A percentile compares a stretch with the other conserved stretches of the same genome.
These are phyloP conservation scores for Trichoderma parareesei DNA, from an alignment of 495 filamentous ascomycete genomes.

Conservation along the genomic window DNA sequence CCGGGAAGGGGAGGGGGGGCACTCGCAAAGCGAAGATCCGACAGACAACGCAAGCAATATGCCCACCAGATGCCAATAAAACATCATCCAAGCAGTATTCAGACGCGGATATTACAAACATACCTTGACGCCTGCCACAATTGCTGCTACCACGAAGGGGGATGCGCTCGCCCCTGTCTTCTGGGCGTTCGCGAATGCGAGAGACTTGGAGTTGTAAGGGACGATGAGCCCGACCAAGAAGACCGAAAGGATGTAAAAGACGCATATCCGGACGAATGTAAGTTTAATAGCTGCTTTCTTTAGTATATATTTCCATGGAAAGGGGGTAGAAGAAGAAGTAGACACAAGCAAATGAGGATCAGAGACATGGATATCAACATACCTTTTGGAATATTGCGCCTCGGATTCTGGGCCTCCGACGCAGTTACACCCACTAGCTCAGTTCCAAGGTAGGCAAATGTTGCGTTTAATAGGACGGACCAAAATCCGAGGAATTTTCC, in stretches of 20 bases:
- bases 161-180: slow-evolving; percentile 50
- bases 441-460: slow-evolving; percentile 78
- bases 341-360: not conserved
- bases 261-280: slow-evolving; percentile 64
- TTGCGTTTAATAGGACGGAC: slow-evolving; percentile 68
- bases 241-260: slow-evolving; percentile 65
- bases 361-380: not conserved
- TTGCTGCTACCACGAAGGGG: slow-evolving; percentile 57
- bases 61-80: too few relatives aligned
- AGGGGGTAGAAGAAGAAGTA: not conserved
- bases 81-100: too few relatives aligned
- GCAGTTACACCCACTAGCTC: slow-evolving; percentile 78
- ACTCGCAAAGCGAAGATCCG: too few relatives aligned
- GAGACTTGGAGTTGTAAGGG: slow-evolving; percentile 46
- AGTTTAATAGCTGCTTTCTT: slow-evolving; percentile 49
- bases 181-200: slow-evolving; percentile 47
- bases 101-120: too few relatives aligned
- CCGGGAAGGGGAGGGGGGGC: too few relatives aligned
- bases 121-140: slow-evolving; percentile 50
- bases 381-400: slow-evolving; percentile 24
- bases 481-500: slow-evolving; percentile 69
- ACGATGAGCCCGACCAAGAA: slow-evolving; percentile 66
- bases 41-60: too few relatives aligned
- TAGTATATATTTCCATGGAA: not conserved
- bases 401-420: slow-evolving; percentile 71